A percentile compares a stretch with the other conserved stretches of the same genome.
These are phyloP conservation scores for Podospora conica DNA, from an alignment of 495 filamentous ascomycete genomes.

Conservation along the genomic window DNA sequence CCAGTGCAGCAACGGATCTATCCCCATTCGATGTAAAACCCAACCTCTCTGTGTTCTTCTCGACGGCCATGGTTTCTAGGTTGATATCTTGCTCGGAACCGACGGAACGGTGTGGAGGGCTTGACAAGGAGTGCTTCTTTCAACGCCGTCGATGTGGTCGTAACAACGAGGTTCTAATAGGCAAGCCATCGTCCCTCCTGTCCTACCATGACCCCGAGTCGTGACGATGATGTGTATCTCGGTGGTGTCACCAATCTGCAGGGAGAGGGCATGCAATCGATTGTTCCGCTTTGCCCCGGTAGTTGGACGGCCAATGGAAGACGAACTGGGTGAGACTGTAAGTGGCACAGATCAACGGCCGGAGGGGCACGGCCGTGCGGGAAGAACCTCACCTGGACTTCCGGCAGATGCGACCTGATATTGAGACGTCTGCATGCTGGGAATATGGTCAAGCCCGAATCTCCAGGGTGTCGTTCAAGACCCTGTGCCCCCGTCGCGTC, in stretches of 20 bases:
- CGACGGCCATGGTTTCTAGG: background rate
- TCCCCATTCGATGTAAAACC: background rate
- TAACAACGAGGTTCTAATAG: background rate
- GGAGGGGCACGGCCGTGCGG: background rate
- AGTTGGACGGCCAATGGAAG: background rate
- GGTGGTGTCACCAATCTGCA: background rate
- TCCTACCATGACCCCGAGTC: no score
- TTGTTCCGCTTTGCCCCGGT: background rate
- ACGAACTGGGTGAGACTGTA: background rate
- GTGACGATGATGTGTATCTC: background rate
- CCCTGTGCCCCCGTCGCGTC: background rate
- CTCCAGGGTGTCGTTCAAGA: background rate
- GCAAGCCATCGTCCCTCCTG: background rate
- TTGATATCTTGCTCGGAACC: background rate
- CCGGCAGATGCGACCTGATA: background rate
- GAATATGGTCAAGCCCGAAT: background rate
- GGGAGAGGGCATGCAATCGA: background rate
- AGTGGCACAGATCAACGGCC: background rate
- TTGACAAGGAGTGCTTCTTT: background rate
- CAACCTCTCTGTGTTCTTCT: background rate
- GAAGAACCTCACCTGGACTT: background rate
- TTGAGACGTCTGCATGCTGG: background rate
- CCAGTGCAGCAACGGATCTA: background rate
- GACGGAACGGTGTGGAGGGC: background rate
- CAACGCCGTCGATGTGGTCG: background rate